Evolutionary conservation across 192 early-diverging fungal species (phyloP), one percentile per base, ranked within the genome.

Genomic region (Gonapodya prolifera): DNA sequence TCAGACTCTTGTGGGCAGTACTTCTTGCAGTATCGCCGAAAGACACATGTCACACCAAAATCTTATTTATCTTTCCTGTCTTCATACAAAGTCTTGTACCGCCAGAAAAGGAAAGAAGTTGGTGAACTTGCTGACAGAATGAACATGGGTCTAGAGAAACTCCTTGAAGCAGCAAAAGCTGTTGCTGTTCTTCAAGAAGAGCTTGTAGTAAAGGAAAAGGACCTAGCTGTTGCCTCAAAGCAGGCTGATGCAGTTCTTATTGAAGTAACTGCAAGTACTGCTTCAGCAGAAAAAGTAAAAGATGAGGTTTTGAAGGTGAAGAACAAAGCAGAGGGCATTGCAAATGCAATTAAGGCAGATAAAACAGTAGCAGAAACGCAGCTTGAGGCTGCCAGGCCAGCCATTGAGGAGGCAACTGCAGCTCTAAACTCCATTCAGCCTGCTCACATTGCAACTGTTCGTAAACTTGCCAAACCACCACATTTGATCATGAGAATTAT

Each of bases 401-500:
- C 89, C 61, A 76, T 90, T 1, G 89, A 89, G 75, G 85, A 88
- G 76, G 89, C 89, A 35, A 88, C 82, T 16, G 83, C 81, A 69
- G 89, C 89, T 1, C 77, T 90, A 32, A 90, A 90, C 81, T 90
- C 89, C 74, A 89, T 90, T 75, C 89, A 89, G 80, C 85, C 89
- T 16, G 80, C 89, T 2, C 89, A 90, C 75, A 90, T 90, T 70
- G 82, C 89, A 33, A 90, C 89, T 0, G 87, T 90, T 1, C 82
- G 87, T 76, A 90, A 90, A 78, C 84, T 90, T 13, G 89, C 89
- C 0, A 90, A 90, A 74, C 89, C 89, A 28, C 89, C 89, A 23
- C 89, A 90, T 78, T 78, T 90, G 31, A 88, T 90, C 76, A 90
- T 90, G 89, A 80, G 89, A 76, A 90, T 90, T 77, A 90, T 90